Base-by-base conservation (phyloP, 257 asterid genomes). In the Linderniella brevidens region DNA sequence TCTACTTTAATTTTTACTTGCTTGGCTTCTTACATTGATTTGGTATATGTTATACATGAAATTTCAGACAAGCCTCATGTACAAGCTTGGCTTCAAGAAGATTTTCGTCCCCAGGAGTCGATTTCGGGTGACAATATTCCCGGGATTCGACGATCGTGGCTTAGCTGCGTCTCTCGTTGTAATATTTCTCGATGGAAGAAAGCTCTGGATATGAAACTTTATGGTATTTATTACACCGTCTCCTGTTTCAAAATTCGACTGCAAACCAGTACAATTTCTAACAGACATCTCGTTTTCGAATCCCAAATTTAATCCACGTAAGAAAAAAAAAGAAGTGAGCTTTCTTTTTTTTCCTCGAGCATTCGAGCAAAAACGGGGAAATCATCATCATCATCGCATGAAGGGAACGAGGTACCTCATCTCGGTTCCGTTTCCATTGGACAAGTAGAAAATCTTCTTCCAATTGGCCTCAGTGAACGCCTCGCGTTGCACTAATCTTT, bases 371-470 rank as follows among this genome's bases (percentile, higher is more conserved):
- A 11, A 10, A n/a, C n/a, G n/a, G 15, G 43, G 3, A 2, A 11
- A 13, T n/a, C 20, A 4, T 41, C 0, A 13, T 15, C 9, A 51
- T 90, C 72, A 85, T 50, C 88, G 73, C 96, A 90, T 85, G 72
- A 71, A 85, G 12, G 96, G 99, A 58, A 69, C 77, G 49, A 81
- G 56, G 71, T 68, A 60, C 58, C 99, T 73, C 76, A 90, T 79
- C 80, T 85, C 99, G 11, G 92, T 58, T 19, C 99, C 99, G 48
- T 85, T 90, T 61, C 99, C 99, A 66, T 85, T 73, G 19, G 94
- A 73, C 55, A 85, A 72, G 67, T 61, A 85, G 70, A 72, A 90
- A 16, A 90, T 85, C 75, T 90, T 90, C 78, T 85, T 90, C 99
- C 99, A 90, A 77, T 65, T 77, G 42, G 79, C 92, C 57, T 81